Base-by-base conservation (phyloP, 805 yeast genomes). In the Ogataea trehalophila region DNA sequence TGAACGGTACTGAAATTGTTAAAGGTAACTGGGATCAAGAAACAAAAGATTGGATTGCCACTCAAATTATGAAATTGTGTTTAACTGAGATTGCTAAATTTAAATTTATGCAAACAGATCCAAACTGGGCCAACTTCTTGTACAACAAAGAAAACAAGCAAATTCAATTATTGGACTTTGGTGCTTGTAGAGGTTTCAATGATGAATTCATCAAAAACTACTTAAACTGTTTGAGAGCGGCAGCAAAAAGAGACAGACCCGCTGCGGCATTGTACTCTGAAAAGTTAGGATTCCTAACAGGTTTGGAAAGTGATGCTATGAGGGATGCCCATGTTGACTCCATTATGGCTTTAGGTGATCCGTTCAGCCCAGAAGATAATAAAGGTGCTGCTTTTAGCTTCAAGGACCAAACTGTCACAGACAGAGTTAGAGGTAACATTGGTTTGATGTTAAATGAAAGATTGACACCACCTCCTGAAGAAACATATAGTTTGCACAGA, bases 81-180 rank as follows among this genome's bases (percentile, higher is more conserved):
- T 70, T 94, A 42, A 73, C 77, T 56, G 99, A 94, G 68, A 87
- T 94, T 64, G 87, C 90, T 14, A 71, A 79, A 56, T 91, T 85
- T 71, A 79, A 77, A 59, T 92, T 85, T 69, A 94, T 94, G 99
- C 99, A 94, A 69, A 92, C 98, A 1, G 99, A 94, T 69, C 99
- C 99, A 44, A 94, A 94, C 66, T 94, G 99, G 99, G 97, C 99
- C 40, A 94, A 94, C 66, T 94, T 94, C 69, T 69, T 94, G 50
- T 90, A 87, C 70, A 90, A 94, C 61, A 73, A 73, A 33, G 56
- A 70, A n/a, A 81, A 90, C 2, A 68, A 77, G 23, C 81, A 85
- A 64, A 80, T 94, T 48, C 97, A 92, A 66, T 72, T 94, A 47
- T 71, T 94, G 45, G 99, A 94, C 69, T 94, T 94, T 68, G 99